Evolutionary conservation across 371 early-diverging fungal genomes (phyloP).

Genomic region (Dinochytrium kinnereticum): DNA sequence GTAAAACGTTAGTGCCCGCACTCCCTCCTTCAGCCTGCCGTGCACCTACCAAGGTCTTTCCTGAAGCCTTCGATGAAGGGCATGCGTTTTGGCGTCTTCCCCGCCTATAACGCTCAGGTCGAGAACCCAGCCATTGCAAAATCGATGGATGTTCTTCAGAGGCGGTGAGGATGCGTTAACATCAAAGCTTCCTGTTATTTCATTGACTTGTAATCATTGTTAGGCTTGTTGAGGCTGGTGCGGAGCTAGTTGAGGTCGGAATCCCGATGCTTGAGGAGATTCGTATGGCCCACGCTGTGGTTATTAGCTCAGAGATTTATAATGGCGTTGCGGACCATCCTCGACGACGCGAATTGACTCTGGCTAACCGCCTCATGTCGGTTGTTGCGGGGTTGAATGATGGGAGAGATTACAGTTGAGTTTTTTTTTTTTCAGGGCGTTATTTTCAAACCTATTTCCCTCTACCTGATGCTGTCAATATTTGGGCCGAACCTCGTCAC

Average conservation of each 20-base stretch:
- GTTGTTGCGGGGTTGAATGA: constrained; percentile 11
- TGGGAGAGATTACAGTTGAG: constrained; percentile 21
- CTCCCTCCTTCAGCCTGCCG: constrained; percentile 43
- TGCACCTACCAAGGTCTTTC: constrained; percentile 16
- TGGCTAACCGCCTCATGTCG: constrained; percentile 49
- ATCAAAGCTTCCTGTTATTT: neutral
- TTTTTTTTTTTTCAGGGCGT: neutral
- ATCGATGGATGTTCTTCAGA: constrained; percentile 5
- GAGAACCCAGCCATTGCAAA: constrained; percentile 54
- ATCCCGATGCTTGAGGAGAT: constrained; percentile 67
- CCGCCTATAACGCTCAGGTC: constrained; percentile 23
- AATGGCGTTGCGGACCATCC: neutral
- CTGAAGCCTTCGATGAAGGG: constrained; percentile 43
- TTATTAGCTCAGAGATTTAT: constrained; percentile 69
- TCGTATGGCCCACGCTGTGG: constrained; percentile 65
- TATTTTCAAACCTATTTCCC: neutral
- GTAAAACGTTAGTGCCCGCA: neutral
- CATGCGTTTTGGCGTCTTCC: constrained; percentile 60
- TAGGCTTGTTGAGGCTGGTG: constrained; percentile 13
- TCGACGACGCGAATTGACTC: constrained; percentile 29
- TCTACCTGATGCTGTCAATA: too few relatives aligned
- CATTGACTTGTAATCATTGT: neutral
- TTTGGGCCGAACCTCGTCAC: too few relatives aligned
- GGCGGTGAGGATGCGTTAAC: constrained; percentile 10
- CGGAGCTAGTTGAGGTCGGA: constrained; percentile 47